These are phyloP conservation scores for Pleurotus citrinopileatus DNA, from an alignment of 768 basidiomycete species.

Conservation along the genomic window DNA sequence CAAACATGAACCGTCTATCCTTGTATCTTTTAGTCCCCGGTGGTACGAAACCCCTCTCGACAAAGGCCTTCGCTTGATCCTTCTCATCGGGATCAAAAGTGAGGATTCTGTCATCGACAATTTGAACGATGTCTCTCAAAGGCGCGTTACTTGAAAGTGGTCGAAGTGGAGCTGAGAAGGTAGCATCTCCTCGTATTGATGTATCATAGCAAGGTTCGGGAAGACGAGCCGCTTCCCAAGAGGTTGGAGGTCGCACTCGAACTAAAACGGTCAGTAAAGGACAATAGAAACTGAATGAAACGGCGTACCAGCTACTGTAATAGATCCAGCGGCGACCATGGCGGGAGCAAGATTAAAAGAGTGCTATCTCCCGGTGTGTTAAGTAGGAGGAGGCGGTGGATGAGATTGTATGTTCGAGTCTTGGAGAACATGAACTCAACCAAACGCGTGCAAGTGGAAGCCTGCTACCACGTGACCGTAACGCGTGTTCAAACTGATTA, in stretches of 20 bases:
- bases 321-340: conserved; percentile 86
- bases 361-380: neutral
- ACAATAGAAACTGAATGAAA: conserved; percentile 15
- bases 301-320: conserved; percentile 74
- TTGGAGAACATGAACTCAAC: neutral
- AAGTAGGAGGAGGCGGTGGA: neutral
- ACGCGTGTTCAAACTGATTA: neutral
- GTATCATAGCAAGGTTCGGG: conserved; percentile 72
- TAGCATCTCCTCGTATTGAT: conserved; percentile 80
- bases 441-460: conserved; percentile 21
- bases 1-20: conserved; percentile 96
- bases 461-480: conserved; percentile 27
- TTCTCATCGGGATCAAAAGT: conserved; percentile 96
- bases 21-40: conserved; percentile 93
- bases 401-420: conserved; percentile 31
- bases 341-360: conserved; percentile 14
- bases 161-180: conserved; percentile 67
- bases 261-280: conserved; percentile 45
- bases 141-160: conserved; percentile 48
- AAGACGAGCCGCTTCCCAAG: conserved; percentile 82
- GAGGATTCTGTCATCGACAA: conserved; percentile 91
- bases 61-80: conserved; percentile 74
- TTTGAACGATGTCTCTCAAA: conserved; percentile 77
- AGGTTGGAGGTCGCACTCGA: conserved; percentile 84
- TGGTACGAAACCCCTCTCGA: conserved; percentile 81